A percentile compares a stretch with the other conserved stretches of the same genome.
These are phyloP conservation scores for Suillus variegatus DNA, from an alignment of 768 basidiomycete genomes.

Conservation along the genomic window DNA sequence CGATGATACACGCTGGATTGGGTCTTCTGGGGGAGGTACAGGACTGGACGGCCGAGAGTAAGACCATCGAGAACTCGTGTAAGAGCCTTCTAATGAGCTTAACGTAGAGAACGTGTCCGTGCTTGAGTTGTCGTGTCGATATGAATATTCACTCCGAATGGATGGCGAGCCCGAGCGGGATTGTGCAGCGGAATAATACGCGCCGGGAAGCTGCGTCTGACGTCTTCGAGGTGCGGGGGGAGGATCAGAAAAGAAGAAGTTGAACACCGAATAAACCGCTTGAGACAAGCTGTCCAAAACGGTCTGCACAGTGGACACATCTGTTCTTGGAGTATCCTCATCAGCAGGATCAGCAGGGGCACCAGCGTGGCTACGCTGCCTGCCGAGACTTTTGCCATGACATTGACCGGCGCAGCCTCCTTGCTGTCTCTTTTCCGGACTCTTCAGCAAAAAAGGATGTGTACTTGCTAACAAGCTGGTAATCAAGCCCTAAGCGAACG, in stretches of 20 bases:
- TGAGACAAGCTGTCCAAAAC: conserved; percentile 21
- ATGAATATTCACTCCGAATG: conserved; percentile 12
- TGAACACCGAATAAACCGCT: conserved; percentile 19
- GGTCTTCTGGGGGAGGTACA: conserved; percentile 26
- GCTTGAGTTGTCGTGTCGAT: conserved; percentile 30
- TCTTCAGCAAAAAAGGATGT: conserved; percentile 63
- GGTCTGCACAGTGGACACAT: conserved; percentile 15
- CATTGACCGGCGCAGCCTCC: conserved; percentile 9
- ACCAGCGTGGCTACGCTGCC: neutral
- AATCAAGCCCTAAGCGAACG: conserved; percentile 49
- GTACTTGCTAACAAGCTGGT: conserved; percentile 51
- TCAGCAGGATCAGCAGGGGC: neutral
- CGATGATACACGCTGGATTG: conserved; percentile 31
- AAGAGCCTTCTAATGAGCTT: conserved; percentile 46
- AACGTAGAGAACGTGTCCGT: conserved; percentile 44
- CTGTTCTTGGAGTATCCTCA: neutral
- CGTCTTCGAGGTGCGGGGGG: conserved; percentile 4
- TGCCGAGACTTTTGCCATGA: conserved; percentile 22
- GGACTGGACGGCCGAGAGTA: conserved; percentile 24
- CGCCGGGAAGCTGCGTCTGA: conserved; percentile 18
- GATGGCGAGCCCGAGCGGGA: conserved; percentile 13
- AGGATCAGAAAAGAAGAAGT: conserved; percentile 6
- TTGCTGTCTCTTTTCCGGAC: conserved; percentile 24
- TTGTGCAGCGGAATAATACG: conserved; percentile 26
- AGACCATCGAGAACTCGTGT: conserved; percentile 38